Evolutionary conservation across 768 basidiomycete species (phyloP).

Genomic region (Rhodocollybia butyracea): DNA sequence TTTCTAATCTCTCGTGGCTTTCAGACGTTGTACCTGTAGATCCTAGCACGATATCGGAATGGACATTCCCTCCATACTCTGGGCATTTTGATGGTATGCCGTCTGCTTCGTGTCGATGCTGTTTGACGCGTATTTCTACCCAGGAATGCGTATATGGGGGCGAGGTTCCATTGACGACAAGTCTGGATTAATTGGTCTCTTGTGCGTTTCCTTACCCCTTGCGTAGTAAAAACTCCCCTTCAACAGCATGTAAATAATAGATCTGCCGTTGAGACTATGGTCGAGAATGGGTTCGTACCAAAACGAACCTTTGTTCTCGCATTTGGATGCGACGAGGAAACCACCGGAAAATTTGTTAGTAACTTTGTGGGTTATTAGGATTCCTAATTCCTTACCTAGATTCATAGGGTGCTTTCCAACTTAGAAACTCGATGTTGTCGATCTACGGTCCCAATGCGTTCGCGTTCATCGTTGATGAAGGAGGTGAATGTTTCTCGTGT

Average conservation of each 20-base stretch:
- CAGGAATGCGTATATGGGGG: slow-evolving; percentile 52
- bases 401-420: slow-evolving; percentile 35
- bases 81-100: slow-evolving; percentile 40
- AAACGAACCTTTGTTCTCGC: too few species aligned
- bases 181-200: slow-evolving; percentile 41
- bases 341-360: slow-evolving; percentile 28
- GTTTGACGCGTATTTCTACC: neutral
- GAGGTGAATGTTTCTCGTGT: neutral
- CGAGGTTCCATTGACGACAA: slow-evolving; percentile 64
- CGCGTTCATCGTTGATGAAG: too few species aligned
- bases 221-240: neutral
- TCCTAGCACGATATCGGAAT: slow-evolving; percentile 45
- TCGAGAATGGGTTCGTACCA: slow-evolving; percentile 14
- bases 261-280: slow-evolving; percentile 10
- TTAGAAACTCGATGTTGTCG: slow-evolving; percentile 34
- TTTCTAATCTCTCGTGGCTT: neutral
- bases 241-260: neutral
- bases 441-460: slow-evolving; percentile 55
- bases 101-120: neutral
- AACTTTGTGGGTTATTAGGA: neutral
- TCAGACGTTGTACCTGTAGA: slow-evolving; percentile 56
- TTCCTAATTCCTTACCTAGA: slow-evolving; percentile 7
- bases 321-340: slow-evolving; percentile 58
- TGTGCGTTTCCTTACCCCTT: slow-evolving; percentile 26
- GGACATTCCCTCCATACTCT: slow-evolving; percentile 50